A percentile compares a stretch with the other conserved stretches of the same genome.
Evolutionary conservation across 2,329 filamentous ascomycete species (phyloP).

Genomic region (Mycosphaerelloides madeirae): DNA sequence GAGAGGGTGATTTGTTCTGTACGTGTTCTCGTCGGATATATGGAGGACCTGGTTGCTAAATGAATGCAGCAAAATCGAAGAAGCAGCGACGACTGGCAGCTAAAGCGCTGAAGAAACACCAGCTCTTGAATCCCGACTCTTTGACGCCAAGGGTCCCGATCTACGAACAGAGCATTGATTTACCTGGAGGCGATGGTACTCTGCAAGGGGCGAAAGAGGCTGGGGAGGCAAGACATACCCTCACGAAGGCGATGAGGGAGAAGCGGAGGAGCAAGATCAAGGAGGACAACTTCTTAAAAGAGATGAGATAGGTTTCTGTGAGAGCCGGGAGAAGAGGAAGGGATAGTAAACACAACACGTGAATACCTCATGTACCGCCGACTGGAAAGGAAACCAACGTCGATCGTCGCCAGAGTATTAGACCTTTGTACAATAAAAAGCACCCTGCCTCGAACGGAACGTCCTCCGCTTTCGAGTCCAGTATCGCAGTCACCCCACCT

Average conservation of each 20-base stretch:
- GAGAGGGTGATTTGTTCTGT: conserved; percentile 75
- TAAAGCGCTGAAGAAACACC: conserved; percentile 58
- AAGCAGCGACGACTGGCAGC: conserved; percentile 70
- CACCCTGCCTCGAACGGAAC: no score
- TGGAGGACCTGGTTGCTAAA: background rate
- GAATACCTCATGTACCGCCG: background rate
- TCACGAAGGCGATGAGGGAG: conserved; percentile 67
- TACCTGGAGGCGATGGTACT: conserved; percentile 53
- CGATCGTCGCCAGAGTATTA: no score
- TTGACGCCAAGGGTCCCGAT: conserved; percentile 63
- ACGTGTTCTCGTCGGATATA: conserved; percentile 40
- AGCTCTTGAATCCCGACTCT: conserved; percentile 61
- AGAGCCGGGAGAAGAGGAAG: background rate
- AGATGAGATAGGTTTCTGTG: conserved; percentile 52
- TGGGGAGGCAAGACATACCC: conserved; percentile 52
- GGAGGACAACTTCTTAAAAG: conserved; percentile 80
- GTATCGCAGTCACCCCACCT: no score
- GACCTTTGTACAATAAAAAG: no score
- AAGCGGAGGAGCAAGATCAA: conserved; percentile 74
- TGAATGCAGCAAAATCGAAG: conserved; percentile 68
- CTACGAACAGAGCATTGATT: conserved; percentile 72
- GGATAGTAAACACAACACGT: background rate
- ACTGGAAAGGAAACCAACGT: no score
- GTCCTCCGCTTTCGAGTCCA: no score
- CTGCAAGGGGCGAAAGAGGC: conserved; percentile 44